phyloP scores from a whole-genome alignment of 2,329 filamentous ascomycete genomes.

The Colletotrichum brevisporum region DNA sequence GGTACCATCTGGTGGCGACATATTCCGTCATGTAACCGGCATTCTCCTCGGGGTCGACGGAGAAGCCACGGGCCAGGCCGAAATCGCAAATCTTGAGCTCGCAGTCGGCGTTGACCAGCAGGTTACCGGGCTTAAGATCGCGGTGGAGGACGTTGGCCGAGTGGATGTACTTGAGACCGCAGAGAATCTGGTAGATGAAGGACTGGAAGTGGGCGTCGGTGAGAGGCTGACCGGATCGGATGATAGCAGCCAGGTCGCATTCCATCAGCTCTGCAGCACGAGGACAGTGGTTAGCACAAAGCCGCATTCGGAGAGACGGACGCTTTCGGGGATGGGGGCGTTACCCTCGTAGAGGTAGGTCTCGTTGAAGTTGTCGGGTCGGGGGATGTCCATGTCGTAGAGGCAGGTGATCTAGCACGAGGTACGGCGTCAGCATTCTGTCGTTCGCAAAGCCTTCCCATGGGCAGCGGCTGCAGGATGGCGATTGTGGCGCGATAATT shows the following conservation, averaged over 20 bases:
- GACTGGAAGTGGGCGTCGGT: conserved; percentile 99
- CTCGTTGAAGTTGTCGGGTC: conserved; percentile 98
- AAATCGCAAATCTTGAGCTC: conserved; percentile 99
- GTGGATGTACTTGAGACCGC: conserved; percentile 98
- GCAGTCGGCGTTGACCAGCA: conserved; percentile 98
- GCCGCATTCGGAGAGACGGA: conserved; percentile 6
- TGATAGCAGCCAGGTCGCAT: conserved; percentile 97
- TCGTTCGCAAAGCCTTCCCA: conserved; percentile 27
- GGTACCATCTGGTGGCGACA: conserved; percentile 96
- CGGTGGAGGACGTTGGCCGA: conserved; percentile 97
- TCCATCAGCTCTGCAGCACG: conserved; percentile 89
- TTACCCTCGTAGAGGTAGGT: conserved; percentile 97
- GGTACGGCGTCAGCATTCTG: conserved; percentile 17
- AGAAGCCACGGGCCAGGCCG: conserved; percentile 95
- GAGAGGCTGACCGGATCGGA: conserved; percentile 94
- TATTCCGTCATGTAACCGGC: conserved; percentile 99
- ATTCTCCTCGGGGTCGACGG: conserved; percentile 96
- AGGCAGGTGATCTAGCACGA: conserved; percentile 89
- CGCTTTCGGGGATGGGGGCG: conserved; percentile 45
- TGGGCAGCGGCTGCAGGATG: conserved; percentile 4
- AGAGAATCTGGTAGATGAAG: conserved; percentile 99
- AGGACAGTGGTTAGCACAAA: conserved; percentile 21
- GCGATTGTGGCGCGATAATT: conserved; percentile 13
- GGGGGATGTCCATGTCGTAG: conserved; percentile 99
- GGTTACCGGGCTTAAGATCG: conserved; percentile 96